Evolutionary conservation across 2,329 filamentous ascomycete species (phyloP).

Genomic region (Fragosphaeria purpurea): DNA sequence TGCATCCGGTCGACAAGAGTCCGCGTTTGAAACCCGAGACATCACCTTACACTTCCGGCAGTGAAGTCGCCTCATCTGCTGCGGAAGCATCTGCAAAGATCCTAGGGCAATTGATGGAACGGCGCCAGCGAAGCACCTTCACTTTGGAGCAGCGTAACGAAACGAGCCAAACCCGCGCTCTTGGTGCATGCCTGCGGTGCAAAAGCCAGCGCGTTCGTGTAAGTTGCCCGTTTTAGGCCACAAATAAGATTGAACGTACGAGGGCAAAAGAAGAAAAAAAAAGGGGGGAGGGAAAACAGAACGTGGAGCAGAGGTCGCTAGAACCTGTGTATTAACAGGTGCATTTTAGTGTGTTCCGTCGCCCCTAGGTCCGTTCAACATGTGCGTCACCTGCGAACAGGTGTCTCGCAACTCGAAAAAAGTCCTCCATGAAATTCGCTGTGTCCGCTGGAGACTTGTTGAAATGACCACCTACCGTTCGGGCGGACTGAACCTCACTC

Average conservation of each 20-base stretch:
- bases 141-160: constrained; percentile 19
- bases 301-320: not conserved
- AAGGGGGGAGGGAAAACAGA: too few relatives aligned
- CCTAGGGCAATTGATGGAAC: not conserved
- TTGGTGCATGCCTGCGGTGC: constrained; percentile 34
- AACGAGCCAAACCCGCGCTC: constrained; percentile 24
- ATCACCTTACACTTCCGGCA: not conserved
- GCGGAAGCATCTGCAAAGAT: too few relatives aligned
- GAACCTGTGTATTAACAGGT: not conserved
- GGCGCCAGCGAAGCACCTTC: constrained; percentile 14
- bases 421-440: constrained; percentile 35
- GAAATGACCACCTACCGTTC: constrained; percentile 31
- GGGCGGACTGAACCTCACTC: constrained; percentile 33
- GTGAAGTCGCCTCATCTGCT: too few relatives aligned
- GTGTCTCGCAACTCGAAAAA: constrained; percentile 33
- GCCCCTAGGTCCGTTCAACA: constrained; percentile 7
- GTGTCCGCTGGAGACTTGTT: constrained; percentile 33
- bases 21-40: not conserved
- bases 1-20: constrained; percentile 6
- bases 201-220: constrained; percentile 34
- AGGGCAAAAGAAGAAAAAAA: too few relatives aligned
- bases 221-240: constrained; percentile 14
- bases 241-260: too few relatives aligned
- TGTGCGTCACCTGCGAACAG: constrained; percentile 30
- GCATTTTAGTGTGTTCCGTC: constrained; percentile 15